Evolutionary conservation across 305 asterid species (phyloP).

Genomic region (Plantago coronopus): DNA sequence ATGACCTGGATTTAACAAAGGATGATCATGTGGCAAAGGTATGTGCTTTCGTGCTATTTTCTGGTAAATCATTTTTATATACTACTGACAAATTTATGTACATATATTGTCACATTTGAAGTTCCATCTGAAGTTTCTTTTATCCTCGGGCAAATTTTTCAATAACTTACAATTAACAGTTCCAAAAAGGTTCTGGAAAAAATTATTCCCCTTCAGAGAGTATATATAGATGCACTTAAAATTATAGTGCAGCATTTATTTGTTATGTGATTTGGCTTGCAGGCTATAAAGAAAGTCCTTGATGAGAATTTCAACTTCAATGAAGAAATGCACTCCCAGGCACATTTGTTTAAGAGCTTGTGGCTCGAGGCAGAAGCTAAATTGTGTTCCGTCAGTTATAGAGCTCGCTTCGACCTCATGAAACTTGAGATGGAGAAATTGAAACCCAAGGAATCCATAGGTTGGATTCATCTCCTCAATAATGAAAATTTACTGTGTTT

Average conservation of each 20-base stretch:
- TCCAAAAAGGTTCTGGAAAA: no score
- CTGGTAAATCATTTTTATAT: background rate
- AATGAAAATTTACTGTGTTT: constrained; percentile 7
- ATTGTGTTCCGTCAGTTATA: constrained; percentile 66
- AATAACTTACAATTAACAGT: no score
- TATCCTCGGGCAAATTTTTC: no score
- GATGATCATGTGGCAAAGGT: constrained; percentile 70
- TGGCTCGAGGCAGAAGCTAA: constrained; percentile 97
- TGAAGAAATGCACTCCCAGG: constrained; percentile 56
- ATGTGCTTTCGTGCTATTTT: constrained; percentile 22
- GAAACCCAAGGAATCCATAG: constrained; percentile 41
- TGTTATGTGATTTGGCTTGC: constrained; percentile 24
- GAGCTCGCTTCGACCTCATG: constrained; percentile 71
- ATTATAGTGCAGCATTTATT: constrained; percentile 3
- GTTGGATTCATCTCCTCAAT: constrained; percentile 29
- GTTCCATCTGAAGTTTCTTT: no score
- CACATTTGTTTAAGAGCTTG: constrained; percentile 65
- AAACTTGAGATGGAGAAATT: constrained; percentile 56
- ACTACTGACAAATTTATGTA: constrained; percentile 1
- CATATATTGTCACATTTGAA: background rate
- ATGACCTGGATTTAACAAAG: constrained; percentile 37
- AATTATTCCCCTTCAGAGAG: background rate
- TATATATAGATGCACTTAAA: background rate
- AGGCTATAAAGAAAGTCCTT: constrained; percentile 81
- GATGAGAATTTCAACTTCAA: constrained; percentile 57